Percentiles rank a stretch among this genome's conserved stretches.
Conservation (phyloP, 2,329 filamentous ascomycete genomes). For the Periglandula ipomoeae region DNA sequence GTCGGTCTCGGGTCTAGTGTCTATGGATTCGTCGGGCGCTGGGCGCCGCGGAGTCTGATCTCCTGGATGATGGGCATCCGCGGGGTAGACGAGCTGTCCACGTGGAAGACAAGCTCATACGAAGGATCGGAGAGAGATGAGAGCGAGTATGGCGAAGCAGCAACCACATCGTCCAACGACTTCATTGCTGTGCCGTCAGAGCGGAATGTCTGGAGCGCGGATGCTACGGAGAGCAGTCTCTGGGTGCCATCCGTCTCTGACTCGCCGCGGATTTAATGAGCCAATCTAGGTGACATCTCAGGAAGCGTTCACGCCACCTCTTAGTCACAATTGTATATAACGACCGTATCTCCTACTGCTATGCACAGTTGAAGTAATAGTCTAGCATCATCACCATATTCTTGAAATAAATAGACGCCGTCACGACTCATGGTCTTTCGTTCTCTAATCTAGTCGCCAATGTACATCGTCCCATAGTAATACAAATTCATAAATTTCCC, state of each 20-base stretch:
- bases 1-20: slow-evolving; percentile 77
- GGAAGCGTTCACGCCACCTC: not conserved
- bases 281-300: not conserved
- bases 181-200: slow-evolving; percentile 42
- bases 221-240: slow-evolving; percentile 35
- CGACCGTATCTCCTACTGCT: not conserved
- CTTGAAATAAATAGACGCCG: not conserved
- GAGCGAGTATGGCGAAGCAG: slow-evolving; percentile 25
- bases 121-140: slow-evolving; percentile 27
- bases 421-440: not conserved
- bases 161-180: slow-evolving; percentile 27
- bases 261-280: slow-evolving; percentile 5
- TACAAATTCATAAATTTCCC: not conserved
- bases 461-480: not conserved
- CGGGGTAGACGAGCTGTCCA: slow-evolving; percentile 46
- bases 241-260: slow-evolving; percentile 28
- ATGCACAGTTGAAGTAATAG: not conserved
- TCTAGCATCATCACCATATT: not conserved
- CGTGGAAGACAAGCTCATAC: slow-evolving; percentile 39
- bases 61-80: slow-evolving; percentile 87
- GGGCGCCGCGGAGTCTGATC: slow-evolving; percentile 69
- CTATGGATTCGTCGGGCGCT: slow-evolving; percentile 78
- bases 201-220: slow-evolving; percentile 31
- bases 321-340: not conserved
- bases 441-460: not conserved